Evolutionary conservation across 495 filamentous ascomycete species (phyloP).

Genomic region (Pseudevernia furfuracea): DNA sequence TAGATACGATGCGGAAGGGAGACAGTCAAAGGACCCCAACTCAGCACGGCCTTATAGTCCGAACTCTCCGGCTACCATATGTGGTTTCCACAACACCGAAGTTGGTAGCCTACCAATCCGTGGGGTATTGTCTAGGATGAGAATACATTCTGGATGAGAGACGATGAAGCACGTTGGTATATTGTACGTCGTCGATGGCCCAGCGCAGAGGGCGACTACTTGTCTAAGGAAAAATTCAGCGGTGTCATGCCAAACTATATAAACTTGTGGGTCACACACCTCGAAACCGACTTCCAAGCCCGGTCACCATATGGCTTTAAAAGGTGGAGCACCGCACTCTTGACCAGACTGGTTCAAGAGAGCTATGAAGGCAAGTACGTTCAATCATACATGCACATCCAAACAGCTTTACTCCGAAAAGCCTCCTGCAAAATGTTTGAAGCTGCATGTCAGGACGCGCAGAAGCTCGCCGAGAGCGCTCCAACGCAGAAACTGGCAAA

Average conservation of each 20-base stretch:
- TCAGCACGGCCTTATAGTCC: constrained; percentile 7
- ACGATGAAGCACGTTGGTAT: constrained; percentile 13
- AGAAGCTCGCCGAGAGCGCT: constrained; percentile 7
- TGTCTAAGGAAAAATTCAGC: background rate
- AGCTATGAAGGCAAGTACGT: constrained; percentile 5
- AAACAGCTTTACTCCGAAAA: background rate
- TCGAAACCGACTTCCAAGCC: constrained; percentile 3
- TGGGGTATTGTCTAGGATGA: constrained; percentile 4
- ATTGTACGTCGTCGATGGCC: background rate
- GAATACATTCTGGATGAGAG: constrained; percentile 9
- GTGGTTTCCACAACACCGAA: background rate
- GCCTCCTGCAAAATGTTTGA: background rate
- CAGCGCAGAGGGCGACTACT: constrained; percentile 4
- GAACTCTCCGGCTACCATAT: constrained; percentile 2
- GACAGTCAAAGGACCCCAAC: constrained; percentile 2
- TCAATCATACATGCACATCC: constrained; percentile 12
- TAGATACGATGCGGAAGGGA: background rate
- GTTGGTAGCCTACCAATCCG: background rate
- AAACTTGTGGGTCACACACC: background rate
- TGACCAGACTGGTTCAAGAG: constrained; percentile 5
- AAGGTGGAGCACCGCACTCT: constrained; percentile 5
- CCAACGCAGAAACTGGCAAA: background rate
- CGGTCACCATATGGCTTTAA: background rate
- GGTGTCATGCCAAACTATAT: background rate
- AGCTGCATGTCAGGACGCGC: constrained; percentile 13